Evolutionary conservation across 257 asterid genomes (phyloP).

Genomic region (Plantago major): DNA sequence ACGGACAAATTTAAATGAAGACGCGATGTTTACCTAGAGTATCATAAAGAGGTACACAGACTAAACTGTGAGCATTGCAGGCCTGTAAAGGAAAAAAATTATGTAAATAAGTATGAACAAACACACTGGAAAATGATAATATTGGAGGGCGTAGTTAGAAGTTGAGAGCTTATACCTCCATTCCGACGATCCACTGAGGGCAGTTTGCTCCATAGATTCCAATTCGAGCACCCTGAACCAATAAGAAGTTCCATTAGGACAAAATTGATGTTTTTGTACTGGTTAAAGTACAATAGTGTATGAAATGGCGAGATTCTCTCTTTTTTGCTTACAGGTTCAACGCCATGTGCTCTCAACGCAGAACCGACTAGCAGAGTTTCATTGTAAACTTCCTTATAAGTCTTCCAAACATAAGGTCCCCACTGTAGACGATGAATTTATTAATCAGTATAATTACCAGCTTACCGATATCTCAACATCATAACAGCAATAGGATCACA

Average conservation of each 20-base stretch:
- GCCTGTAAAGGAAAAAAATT: slow-evolving; percentile 47
- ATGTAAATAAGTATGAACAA: slow-evolving; percentile 4
- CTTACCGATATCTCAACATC: background rate
- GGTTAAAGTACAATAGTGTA: background rate
- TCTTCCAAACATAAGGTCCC: slow-evolving; percentile 86
- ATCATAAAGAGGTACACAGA: slow-evolving; percentile 93
- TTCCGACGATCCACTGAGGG: slow-evolving; percentile 97
- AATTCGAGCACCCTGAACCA: slow-evolving; percentile 63
- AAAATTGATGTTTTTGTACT: background rate
- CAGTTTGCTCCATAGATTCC: slow-evolving; percentile 91
- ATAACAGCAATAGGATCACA: background rate
- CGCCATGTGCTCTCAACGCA: slow-evolving; percentile 67
- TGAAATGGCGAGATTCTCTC: background rate
- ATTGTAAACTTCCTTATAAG: slow-evolving; percentile 65
- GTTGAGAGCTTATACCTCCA: slow-evolving; percentile 64
- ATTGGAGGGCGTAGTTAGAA: background rate
- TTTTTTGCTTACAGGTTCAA: slow-evolving; percentile 60
- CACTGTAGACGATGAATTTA: slow-evolving; percentile 42
- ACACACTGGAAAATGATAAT: background rate
- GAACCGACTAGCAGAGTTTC: slow-evolving; percentile 69
- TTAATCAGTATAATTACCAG: slow-evolving; percentile 4
- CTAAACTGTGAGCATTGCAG: slow-evolving; percentile 69
- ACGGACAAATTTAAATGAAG: slow-evolving; percentile 12
- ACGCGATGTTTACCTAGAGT: slow-evolving; percentile 63
- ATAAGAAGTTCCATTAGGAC: background rate